phyloP scores from a whole-genome alignment of 129 eudicot species.

The Glebionis coronaria region DNA sequence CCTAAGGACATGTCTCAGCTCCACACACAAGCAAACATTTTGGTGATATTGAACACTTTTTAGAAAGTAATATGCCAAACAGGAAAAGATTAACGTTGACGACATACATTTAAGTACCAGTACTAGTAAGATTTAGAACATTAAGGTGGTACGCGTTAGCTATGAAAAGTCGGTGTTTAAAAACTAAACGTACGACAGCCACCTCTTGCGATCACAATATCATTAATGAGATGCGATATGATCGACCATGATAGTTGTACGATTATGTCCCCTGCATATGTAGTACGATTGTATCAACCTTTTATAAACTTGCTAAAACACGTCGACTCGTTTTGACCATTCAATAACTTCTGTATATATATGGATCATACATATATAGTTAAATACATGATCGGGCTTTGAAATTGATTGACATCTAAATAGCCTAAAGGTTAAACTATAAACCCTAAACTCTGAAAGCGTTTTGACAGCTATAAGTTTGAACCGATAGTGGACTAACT shows the following conservation, averaged over 20 bases:
- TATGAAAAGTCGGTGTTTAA: neutral
- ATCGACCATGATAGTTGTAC: neutral
- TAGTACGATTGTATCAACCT: neutral
- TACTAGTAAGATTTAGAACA: too few relatives aligned
- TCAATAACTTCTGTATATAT: neutral
- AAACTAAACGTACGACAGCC: neutral
- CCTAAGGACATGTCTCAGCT: too few relatives aligned
- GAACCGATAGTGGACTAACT: too few relatives aligned
- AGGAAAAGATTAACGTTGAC: neutral
- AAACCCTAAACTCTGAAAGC: too few relatives aligned
- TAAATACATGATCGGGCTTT: too few relatives aligned
- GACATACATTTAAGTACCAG: neutral
- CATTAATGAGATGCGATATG: neutral
- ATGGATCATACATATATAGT: neutral
- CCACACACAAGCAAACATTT: too few relatives aligned
- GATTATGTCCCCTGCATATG: neutral
- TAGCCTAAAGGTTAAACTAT: too few relatives aligned
- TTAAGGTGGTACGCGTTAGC: neutral
- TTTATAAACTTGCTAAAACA: conserved; percentile 1
- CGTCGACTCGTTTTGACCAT: neutral
- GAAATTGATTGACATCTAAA: too few relatives aligned
- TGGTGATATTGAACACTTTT: too few relatives aligned
- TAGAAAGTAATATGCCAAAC: too few relatives aligned
- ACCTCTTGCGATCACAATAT: neutral
- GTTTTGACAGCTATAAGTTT: too few relatives aligned